Evolutionary conservation across 306 rosid species (phyloP).

Genomic region (Trichosanthes cucumerina): DNA sequence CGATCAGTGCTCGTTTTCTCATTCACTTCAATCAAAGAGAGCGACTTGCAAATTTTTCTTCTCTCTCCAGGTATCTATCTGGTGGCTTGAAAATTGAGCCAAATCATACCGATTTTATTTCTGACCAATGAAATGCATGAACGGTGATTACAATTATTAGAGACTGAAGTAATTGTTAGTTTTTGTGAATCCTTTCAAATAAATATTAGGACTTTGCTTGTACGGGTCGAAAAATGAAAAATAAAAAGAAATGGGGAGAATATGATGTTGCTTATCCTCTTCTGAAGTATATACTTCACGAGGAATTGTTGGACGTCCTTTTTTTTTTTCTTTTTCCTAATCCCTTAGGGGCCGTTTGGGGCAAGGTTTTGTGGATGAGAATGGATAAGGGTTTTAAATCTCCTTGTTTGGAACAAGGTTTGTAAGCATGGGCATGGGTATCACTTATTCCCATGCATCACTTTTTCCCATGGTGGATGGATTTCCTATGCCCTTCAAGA

Average conservation of each 20-base stretch:
- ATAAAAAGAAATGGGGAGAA: background rate
- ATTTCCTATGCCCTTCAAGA: too few relatives aligned
- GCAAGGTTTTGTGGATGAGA: too few relatives aligned
- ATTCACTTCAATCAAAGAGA: constrained; percentile 45
- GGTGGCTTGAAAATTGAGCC: background rate
- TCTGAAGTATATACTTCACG: background rate
- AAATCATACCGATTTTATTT: background rate
- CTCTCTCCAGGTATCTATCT: constrained; percentile 50
- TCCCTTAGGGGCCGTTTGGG: too few relatives aligned
- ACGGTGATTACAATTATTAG: background rate
- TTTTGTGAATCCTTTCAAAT: background rate
- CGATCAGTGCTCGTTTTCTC: constrained; percentile 53
- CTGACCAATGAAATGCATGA: background rate
- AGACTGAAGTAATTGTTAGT: background rate
- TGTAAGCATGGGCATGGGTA: too few relatives aligned
- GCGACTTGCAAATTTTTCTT: constrained; percentile 62
- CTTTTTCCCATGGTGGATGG: too few relatives aligned
- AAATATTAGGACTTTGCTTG: background rate
- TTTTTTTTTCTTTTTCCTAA: background rate
- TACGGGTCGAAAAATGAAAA: background rate
- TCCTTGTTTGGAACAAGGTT: too few relatives aligned
- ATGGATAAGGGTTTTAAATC: too few relatives aligned
- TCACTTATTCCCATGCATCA: too few relatives aligned
- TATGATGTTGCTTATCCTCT: background rate
- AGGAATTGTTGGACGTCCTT: background rate